Percentiles rank a stretch among this genome's conserved stretches.
Conservation (phyloP, 305 asterid genomes). For the Fraxinus greggii region DNA sequence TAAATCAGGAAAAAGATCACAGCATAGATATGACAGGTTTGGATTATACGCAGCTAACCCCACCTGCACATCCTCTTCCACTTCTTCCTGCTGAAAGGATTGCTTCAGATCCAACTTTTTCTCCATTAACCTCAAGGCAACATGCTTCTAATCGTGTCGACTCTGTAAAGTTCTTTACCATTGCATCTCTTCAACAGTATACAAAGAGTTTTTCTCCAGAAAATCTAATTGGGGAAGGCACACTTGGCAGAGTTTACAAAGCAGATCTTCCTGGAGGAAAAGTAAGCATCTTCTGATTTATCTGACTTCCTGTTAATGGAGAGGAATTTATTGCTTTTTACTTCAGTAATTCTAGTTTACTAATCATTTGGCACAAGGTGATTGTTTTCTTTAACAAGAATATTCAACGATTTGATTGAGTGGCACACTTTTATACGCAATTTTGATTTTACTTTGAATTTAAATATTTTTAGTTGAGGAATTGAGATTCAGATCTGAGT, state of each 20-base stretch:
- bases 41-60: constrained; percentile 31
- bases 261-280: constrained; percentile 72
- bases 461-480: background rate
- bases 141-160: constrained; percentile 35
- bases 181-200: constrained; percentile 82
- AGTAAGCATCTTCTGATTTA: constrained; percentile 37
- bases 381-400: background rate
- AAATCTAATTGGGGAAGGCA: constrained; percentile 77
- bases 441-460: background rate
- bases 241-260: constrained; percentile 68
- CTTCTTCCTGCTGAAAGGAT: constrained; percentile 63
- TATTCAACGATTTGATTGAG: background rate
- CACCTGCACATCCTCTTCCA: constrained; percentile 56
- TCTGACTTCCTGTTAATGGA: background rate
- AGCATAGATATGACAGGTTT: constrained; percentile 45
- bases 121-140: constrained; percentile 36
- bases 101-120: constrained; percentile 57
- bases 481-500: background rate
- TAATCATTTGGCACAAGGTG: background rate
- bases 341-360: background rate
- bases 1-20: constrained; percentile 43
- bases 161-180: constrained; percentile 45
- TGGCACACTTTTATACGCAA: background rate
- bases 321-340: background rate
- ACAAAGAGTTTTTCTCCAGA: constrained; percentile 87